Base-by-base conservation (phyloP, 345 rosid species). In the Salix dunnii region DNA sequence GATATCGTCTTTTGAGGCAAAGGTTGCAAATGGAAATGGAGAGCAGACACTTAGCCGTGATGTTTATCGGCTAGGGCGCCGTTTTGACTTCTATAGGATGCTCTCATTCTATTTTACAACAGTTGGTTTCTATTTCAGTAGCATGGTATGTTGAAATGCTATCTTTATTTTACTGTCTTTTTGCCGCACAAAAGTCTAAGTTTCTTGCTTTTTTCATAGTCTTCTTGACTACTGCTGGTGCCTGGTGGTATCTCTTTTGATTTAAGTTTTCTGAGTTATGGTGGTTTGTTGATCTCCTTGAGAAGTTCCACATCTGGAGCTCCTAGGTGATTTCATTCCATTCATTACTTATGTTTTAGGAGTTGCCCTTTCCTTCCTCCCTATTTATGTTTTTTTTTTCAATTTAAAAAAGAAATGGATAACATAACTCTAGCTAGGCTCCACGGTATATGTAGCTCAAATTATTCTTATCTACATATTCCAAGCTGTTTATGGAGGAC, bases 31-130 rank as follows among this genome's bases (percentile, higher is more conserved):
- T 70, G 99, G 99, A 76, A 96, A 94, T 78, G 99, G 99, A 75
- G 99, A 96, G 84, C 99, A 94, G 82, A 94, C 97, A 28, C 94
- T 96, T 67, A 91, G 99, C 68, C 97, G 98, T 60, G 99, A 96
- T 49, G 92, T 96, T 76, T 94, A 96, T 81, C 90, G 98, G 67
- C 95, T 96, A 70, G 98, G 98, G 4, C 94, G 86, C 51, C 95
- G 84, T 27, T 91, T 92, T 80, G 98, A 96, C 85, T 96, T 96
- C 89, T 96, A 86, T 74, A 88, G 98, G 85, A 96, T 96, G 99
- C 87, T 96, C 53, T 96, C 99, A n/a, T 92, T 96, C 86, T 96
- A 92, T 81, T 96, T 90, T 71, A 94, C 99, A 58, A 94, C 99
- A 2, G 99, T 94, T 61, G 97, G 98, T 79, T 96, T 92, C 90